Conservation (phyloP, 768 basidiomycete genomes). For the Kondoa malvinella region DNA sequence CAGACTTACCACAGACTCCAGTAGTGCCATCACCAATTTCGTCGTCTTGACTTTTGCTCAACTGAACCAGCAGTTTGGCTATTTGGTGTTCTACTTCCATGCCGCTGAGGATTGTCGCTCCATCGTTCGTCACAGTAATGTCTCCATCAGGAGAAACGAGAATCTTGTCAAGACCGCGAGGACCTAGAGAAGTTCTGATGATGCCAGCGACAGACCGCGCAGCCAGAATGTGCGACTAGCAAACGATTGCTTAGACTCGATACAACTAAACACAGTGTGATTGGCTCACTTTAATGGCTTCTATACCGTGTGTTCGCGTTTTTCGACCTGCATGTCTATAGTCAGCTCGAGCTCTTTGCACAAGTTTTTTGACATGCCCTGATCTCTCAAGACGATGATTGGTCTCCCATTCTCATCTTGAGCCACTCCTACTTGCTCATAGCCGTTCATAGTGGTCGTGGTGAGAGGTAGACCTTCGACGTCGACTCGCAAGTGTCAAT, state of each 20-base stretch:
- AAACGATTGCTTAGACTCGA: background rate
- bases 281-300: constrained; percentile 95
- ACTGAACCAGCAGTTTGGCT: constrained; percentile 87
- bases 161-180: constrained; percentile 78
- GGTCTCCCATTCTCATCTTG: background rate
- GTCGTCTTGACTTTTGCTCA: constrained; percentile 96
- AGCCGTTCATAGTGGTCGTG: background rate
- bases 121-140: constrained; percentile 98
- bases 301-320: constrained; percentile 75
- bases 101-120: constrained; percentile 66
- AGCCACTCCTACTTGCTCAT: background rate
- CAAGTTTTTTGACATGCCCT: no score
- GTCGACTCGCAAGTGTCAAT: no score
- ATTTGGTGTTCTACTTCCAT: constrained; percentile 80
- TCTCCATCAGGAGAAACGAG: constrained; percentile 83
- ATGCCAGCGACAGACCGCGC: constrained; percentile 87
- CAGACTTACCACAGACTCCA: constrained; percentile 79
- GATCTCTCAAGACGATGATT: no score
- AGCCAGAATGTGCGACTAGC: constrained; percentile 61
- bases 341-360: no score
- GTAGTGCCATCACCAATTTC: constrained; percentile 99
- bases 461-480: background rate
- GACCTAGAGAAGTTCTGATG: constrained; percentile 82
- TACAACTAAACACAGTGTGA: background rate
- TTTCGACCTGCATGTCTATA: constrained; percentile 82